A percentile compares a stretch with the other conserved stretches of the same genome.
These are phyloP conservation scores for Neophaeococcomyces aloes DNA, from an alignment of 2,329 filamentous ascomycete genomes.

Conservation along the genomic window DNA sequence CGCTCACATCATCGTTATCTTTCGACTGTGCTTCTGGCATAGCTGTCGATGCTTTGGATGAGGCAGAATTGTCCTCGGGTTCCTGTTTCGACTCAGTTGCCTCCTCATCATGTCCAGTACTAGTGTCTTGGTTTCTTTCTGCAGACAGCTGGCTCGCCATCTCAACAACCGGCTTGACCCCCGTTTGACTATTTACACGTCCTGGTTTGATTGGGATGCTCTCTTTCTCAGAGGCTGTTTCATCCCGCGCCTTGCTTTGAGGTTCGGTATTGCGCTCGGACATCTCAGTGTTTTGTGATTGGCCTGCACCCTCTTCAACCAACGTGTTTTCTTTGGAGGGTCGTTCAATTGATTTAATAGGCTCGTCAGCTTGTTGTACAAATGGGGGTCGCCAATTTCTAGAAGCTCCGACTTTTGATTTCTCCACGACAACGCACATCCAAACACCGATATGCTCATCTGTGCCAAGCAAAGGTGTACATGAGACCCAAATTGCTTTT, in stretches of 20 bases:
- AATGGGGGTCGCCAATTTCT: neutral
- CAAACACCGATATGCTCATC: slow-evolving; percentile 37
- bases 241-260: neutral
- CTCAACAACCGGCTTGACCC: too few relatives aligned
- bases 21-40: neutral
- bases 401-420: slow-evolving; percentile 10
- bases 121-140: too few relatives aligned
- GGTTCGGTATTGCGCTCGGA: neutral
- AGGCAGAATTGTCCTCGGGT: neutral
- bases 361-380: neutral
- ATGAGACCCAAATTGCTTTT: slow-evolving; percentile 33
- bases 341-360: neutral
- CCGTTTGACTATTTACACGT: too few relatives aligned
- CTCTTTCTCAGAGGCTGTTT: neutral
- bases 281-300: neutral
- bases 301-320: neutral
- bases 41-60: neutral
- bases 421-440: slow-evolving; percentile 39
- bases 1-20: neutral
- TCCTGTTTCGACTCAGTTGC: too few relatives aligned
- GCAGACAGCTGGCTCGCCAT: too few relatives aligned
- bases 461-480: slow-evolving; percentile 34
- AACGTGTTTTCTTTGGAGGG: neutral
- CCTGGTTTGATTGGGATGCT: neutral
- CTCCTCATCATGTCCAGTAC: too few relatives aligned